phyloP scores from a whole-genome alignment of 2,329 filamentous ascomycete species.

The Neofusicoccum ribis region DNA sequence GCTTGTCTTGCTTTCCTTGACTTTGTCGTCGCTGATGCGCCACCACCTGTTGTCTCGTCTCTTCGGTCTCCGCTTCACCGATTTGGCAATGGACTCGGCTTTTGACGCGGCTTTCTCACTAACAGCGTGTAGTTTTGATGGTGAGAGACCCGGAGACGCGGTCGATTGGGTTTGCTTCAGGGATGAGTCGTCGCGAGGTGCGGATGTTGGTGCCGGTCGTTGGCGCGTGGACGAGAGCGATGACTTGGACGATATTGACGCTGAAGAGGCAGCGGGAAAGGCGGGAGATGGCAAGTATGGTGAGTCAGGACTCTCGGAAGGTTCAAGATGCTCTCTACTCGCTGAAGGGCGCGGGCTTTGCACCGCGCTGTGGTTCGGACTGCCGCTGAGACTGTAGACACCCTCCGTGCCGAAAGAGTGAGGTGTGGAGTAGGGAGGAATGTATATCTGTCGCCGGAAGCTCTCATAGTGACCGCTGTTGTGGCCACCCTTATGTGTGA shows the following conservation, averaged over 20 bases:
- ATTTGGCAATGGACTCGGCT: slow-evolving; percentile 47
- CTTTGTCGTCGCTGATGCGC: slow-evolving; percentile 96
- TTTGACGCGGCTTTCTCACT: slow-evolving; percentile 28
- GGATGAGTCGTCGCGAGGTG: slow-evolving; percentile 20
- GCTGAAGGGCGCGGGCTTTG: slow-evolving; percentile 26
- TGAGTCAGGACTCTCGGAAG: background rate
- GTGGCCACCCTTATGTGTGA: slow-evolving; percentile 94
- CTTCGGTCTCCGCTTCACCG: slow-evolving; percentile 53
- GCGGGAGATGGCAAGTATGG: slow-evolving; percentile 1
- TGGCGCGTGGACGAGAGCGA: slow-evolving; percentile 15
- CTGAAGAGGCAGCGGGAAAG: background rate
- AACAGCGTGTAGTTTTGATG: slow-evolving; percentile 9
- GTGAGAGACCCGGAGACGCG: background rate
- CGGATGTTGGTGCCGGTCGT: background rate
- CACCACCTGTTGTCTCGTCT: slow-evolving; percentile 81
- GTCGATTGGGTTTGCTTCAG: slow-evolving; percentile 16
- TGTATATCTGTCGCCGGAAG: slow-evolving; percentile 81
- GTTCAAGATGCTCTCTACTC: slow-evolving; percentile 31
- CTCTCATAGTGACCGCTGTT: slow-evolving; percentile 97
- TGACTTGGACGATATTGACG: slow-evolving; percentile 12
- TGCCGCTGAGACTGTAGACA: slow-evolving; percentile 62
- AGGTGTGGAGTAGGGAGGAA: slow-evolving; percentile 78
- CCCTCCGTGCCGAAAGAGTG: slow-evolving; percentile 75
- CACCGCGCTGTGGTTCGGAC: slow-evolving; percentile 46
- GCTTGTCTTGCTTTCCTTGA: slow-evolving; percentile 88